Evolutionary conservation across 805 yeast genomes (phyloP), one percentile per base, ranked within the genome.

Genomic region (Starmerella etchellsii): DNA sequence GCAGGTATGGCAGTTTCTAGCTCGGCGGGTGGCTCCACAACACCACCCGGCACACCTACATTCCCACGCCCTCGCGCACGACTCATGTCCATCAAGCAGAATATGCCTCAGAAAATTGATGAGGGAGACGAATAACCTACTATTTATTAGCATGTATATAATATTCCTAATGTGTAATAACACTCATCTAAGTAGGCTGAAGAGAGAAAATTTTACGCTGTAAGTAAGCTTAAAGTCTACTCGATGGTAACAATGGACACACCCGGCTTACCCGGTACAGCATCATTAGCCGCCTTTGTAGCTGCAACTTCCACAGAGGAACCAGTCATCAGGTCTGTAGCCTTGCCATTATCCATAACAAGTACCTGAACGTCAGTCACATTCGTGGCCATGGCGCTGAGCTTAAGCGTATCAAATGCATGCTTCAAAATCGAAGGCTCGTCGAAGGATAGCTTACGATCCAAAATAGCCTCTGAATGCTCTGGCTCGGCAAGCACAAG

Each of bases 201-300:
- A n/a, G n/a, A n/a, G n/a, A n/a, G n/a, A n/a, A n/a, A n/a, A n/a
- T n/a, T n/a, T n/a, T n/a, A n/a, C n/a, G n/a, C n/a, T n/a, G n/a
- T n/a, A n/a, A n/a, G n/a, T n/a, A n/a, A n/a, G n/a, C n/a, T n/a
- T n/a, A n/a, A n/a, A n/a, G n/a, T 16, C 13, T 37, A 36, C 43
- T 46, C 43, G 19, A 78, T 56, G 62, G 87, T 87, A 51, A 66
- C 73, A 48, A 88, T 69, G 48, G 76, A 62, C 55, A 88, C 75
- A 55, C 94, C 96, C 29, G 98, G 97, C 52, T 73, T 72, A 46
- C 97, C 97, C 36, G 98, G 98, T 49, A 81, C 78, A 22, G 97
- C 87, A 47, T 70, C 70, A 49, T 82, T 95, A 45, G 81, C 68
- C 31, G 76, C 71, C 68, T 81, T 85, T 36, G 78, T 72, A 40